phyloP scores from a whole-genome alignment of 129 eudicot genomes.

The Erigeron canadensis region DNA sequence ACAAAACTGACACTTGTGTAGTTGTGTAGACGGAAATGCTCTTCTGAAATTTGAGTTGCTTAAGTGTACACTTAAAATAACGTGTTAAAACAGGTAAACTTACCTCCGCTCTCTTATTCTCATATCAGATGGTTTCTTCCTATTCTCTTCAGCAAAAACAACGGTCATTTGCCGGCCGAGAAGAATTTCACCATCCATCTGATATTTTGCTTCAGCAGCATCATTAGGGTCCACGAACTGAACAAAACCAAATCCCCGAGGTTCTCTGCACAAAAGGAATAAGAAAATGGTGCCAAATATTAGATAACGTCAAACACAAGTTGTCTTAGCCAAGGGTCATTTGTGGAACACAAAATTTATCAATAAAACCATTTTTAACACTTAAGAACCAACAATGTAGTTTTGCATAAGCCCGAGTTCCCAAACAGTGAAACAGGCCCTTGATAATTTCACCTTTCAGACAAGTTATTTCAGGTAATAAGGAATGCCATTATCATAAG shows the following conservation, averaged over 20 bases:
- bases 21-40: not conserved
- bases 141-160: constrained; percentile 88
- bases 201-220: constrained; percentile 74
- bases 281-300: not conserved
- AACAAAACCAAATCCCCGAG: constrained; percentile 81
- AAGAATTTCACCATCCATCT: constrained; percentile 70
- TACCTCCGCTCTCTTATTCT: constrained; percentile 62
- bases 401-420: constrained; percentile 17
- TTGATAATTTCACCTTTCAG: constrained; percentile 17
- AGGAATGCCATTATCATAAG: constrained; percentile 44
- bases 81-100: not conserved
- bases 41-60: not conserved
- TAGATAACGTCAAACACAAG: not conserved
- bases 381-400: not conserved
- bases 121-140: constrained; percentile 84
- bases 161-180: constrained; percentile 72
- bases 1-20: too few species aligned
- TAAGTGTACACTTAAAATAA: not conserved
- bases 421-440: constrained; percentile 36
- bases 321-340: constrained; percentile 18
- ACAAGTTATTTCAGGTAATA: constrained; percentile 30
- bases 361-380: too few species aligned
- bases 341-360: constrained; percentile 5
- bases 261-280: constrained; percentile 42
- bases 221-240: constrained; percentile 78